Conservation (phyloP, 2,329 filamentous ascomycete species). For the Aspergillus eucalypticola region DNA sequence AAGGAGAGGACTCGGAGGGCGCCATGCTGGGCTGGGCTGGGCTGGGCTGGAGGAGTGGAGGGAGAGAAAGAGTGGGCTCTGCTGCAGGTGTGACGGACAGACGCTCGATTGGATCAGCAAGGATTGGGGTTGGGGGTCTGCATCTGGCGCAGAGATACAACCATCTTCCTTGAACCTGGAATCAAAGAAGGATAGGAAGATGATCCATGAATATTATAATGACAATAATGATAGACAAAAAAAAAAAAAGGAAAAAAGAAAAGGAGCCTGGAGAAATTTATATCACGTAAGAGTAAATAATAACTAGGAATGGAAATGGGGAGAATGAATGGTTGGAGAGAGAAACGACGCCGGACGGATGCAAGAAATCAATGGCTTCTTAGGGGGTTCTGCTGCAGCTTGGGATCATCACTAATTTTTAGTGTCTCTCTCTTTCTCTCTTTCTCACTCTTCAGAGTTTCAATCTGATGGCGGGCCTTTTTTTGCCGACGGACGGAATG, state of each 20-base stretch:
- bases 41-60: not conserved
- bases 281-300: no score
- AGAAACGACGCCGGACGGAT: not conserved
- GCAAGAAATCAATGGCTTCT: not conserved
- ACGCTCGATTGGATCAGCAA: constrained; percentile 6
- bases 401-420: not conserved
- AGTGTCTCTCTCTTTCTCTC: not conserved
- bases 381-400: not conserved
- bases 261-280: no score
- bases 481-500: constrained; percentile 22
- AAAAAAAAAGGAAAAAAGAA: not conserved
- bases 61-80: not conserved
- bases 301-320: not conserved
- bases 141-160: constrained; percentile 16
- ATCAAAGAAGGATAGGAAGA: constrained; percentile 15
- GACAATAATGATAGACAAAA: not conserved
- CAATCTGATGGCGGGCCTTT: constrained; percentile 18
- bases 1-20: constrained; percentile 9
- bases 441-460: not conserved
- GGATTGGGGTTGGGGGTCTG: constrained; percentile 2
- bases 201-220: constrained; percentile 6
- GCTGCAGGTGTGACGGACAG: not conserved
- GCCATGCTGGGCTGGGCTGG: constrained; percentile 12
- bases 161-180: constrained; percentile 23
- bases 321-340: not conserved